phyloP scores from a whole-genome alignment of 371 early-diverging fungal species.

The Saksenaea oblongispora region DNA sequence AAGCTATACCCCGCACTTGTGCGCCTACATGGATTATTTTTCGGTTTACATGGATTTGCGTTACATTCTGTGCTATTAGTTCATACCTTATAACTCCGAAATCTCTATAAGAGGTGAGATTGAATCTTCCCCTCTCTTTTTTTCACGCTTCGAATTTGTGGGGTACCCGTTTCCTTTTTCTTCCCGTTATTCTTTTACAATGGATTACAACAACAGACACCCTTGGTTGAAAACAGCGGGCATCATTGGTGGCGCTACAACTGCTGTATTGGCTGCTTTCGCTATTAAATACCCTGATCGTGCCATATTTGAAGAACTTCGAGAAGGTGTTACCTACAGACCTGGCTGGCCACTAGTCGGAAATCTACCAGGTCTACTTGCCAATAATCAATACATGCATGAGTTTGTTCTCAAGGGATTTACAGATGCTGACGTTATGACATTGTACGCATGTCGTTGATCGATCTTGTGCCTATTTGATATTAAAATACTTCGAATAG shows the following conservation, averaged over 20 bases:
- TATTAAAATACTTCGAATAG: constrained; percentile 5
- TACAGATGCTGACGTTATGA: constrained; percentile 14
- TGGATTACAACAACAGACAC: neutral
- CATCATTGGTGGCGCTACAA: constrained; percentile 8
- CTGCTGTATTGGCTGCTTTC: constrained; percentile 16
- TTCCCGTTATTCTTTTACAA: neutral
- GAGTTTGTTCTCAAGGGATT: constrained; percentile 16
- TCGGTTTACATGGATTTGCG: neutral
- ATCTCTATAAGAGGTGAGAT: neutral
- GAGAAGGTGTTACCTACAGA: constrained; percentile 21
- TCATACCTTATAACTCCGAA: too few relatives aligned
- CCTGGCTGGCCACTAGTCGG: constrained; percentile 38
- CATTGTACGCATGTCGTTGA: constrained; percentile 9
- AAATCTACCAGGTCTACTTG: constrained; percentile 18
- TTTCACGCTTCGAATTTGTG: neutral
- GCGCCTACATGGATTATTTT: neutral
- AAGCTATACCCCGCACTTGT: neutral
- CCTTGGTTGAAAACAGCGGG: neutral
- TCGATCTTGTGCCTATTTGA: neutral
- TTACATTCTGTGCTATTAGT: too few relatives aligned
- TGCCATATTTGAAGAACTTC: constrained; percentile 38
- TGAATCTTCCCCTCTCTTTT: neutral
- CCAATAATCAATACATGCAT: constrained; percentile 20
- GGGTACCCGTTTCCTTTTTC: neutral
- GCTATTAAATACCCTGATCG: constrained; percentile 37